phyloP scores from a whole-genome alignment of 2,329 filamentous ascomycete species.

The Trichoderma atroviride region DNA sequence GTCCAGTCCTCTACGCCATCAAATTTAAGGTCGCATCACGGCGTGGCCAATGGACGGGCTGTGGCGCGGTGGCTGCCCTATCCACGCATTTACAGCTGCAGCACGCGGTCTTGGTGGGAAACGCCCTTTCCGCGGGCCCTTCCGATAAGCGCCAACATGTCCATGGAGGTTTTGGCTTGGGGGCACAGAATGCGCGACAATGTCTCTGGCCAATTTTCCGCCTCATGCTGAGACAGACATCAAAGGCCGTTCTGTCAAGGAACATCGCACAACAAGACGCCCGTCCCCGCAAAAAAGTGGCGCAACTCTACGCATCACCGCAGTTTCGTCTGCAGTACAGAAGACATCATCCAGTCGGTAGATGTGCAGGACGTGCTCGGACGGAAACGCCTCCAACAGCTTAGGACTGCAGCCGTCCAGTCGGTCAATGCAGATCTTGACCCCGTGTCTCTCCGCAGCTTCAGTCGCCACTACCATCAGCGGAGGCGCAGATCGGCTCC shows the following conservation, averaged over 20 bases:
- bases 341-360: conserved; percentile 6
- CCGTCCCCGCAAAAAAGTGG: conserved; percentile 17
- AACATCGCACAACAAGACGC: background rate
- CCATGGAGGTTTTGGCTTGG: background rate
- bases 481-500: conserved; percentile 11
- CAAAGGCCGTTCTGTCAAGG: background rate
- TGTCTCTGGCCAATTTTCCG: background rate
- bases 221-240: conserved; percentile 17
- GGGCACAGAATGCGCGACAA: background rate
- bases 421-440: background rate
- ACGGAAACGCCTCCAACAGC: background rate
- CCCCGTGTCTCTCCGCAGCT: conserved; percentile 9
- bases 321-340: background rate
- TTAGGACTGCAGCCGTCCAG: background rate
- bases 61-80: conserved; percentile 10
- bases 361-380: conserved; percentile 2
- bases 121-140: background rate
- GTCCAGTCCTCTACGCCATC: background rate
- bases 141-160: background rate
- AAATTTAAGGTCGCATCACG: conserved; percentile 18
- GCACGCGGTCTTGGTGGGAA: background rate
- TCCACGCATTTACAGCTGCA: background rate
- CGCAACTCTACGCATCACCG: conserved; percentile 11
- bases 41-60: background rate
- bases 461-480: background rate